phyloP scores from a whole-genome alignment of 169 alveolate species.

The Plasmodium relictum region DNA sequence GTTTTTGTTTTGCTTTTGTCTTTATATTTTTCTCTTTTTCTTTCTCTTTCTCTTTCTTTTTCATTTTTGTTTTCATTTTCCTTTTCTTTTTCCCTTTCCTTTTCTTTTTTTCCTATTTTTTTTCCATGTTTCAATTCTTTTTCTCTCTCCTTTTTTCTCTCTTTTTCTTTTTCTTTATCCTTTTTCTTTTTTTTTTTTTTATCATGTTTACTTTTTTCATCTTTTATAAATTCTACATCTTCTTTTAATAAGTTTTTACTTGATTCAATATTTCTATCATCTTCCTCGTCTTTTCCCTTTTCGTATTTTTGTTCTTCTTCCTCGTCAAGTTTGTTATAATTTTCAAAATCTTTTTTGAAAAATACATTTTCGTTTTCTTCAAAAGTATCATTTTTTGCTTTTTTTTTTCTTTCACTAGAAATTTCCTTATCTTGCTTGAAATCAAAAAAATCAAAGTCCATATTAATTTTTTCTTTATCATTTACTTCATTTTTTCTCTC shows the following conservation, averaged over 20 bases:
- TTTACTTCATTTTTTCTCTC: constrained; percentile 14
- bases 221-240: neutral
- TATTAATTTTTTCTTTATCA: constrained; percentile 32
- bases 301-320: neutral
- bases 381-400: neutral
- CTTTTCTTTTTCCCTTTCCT: neutral
- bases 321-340: neutral
- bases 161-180: neutral
- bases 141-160: neutral
- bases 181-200: neutral
- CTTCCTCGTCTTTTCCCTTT: neutral
- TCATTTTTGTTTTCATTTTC: neutral
- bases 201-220: neutral
- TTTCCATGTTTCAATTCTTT: neutral
- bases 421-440: constrained; percentile 26
- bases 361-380: neutral
- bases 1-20: neutral
- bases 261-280: neutral
- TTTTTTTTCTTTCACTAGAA: neutral
- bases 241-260: neutral
- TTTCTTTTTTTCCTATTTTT: neutral
- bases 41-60: neutral
- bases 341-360: too few relatives aligned
- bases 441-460: constrained; percentile 66
- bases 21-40: neutral